These are phyloP conservation scores for Protea cynaroides DNA, from an alignment of 164 flowering plant species.

Conservation along the genomic window DNA sequence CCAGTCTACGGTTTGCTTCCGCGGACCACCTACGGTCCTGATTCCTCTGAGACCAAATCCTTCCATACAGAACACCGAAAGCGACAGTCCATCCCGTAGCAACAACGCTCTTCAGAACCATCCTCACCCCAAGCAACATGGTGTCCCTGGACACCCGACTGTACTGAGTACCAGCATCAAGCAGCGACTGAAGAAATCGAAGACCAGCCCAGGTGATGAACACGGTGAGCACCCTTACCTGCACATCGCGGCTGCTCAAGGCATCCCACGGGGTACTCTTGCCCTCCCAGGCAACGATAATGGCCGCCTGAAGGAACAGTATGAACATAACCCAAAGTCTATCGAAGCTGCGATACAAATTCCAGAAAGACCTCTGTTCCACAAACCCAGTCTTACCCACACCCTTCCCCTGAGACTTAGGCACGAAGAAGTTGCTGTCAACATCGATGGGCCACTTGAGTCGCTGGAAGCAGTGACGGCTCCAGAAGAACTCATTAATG, in stretches of 20 bases:
- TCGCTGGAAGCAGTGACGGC: conserved; percentile 51
- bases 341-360: conserved; percentile 83
- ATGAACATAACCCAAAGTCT: conserved; percentile 73
- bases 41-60: conserved; percentile 70
- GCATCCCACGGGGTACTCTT: conserved; percentile 57
- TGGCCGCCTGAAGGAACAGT: conserved; percentile 64
- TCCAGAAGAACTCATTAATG: conserved; percentile 92
- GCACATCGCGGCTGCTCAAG: conserved; percentile 46
- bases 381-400: conserved; percentile 92
- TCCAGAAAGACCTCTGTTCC: conserved; percentile 95
- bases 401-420: conserved; percentile 20
- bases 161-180: conserved; percentile 93
- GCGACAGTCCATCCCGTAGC: conserved; percentile 62
- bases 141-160: conserved; percentile 77
- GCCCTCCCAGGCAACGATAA: conserved; percentile 74
- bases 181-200: conserved; percentile 62
- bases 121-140: conserved; percentile 54
- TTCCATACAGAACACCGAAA: conserved; percentile 60
- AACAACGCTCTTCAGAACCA: conserved; percentile 67
- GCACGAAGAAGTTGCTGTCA: conserved; percentile 39
- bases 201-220: conserved; percentile 87
- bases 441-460: conserved; percentile 71
- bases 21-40: conserved; percentile 51
- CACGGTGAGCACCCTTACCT: conserved; percentile 60
- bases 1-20: conserved; percentile 45